Evolutionary conservation across 805 yeast genomes (phyloP).

Genomic region (Schwanniomyces pseudopolymorphus): DNA sequence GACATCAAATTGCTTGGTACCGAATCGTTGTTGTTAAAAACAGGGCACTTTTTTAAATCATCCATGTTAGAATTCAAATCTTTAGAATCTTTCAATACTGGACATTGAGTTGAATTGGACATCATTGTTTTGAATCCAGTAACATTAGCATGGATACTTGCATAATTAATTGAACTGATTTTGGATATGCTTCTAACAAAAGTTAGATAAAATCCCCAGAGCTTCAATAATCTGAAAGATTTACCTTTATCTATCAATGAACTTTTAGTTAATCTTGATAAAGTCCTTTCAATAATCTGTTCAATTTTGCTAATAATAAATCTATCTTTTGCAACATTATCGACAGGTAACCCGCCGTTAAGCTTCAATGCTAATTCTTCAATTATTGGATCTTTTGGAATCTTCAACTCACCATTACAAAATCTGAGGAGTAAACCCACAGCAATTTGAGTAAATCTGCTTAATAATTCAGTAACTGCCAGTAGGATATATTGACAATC

Average conservation of each 20-base stretch:
- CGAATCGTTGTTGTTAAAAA: conserved; percentile 17
- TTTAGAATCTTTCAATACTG: conserved; percentile 4
- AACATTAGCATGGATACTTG: conserved; percentile 31
- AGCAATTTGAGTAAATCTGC: conserved; percentile 29
- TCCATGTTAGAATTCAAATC: not conserved
- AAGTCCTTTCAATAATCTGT: conserved; percentile 11
- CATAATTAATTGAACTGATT: conserved; percentile 27
- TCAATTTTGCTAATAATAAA: conserved; percentile 7
- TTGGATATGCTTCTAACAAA: conserved; percentile 31
- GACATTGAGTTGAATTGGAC: conserved; percentile 8
- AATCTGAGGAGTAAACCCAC: conserved; percentile 33
- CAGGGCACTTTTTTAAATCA: conserved; percentile 16
- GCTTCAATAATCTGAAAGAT: conserved; percentile 21
- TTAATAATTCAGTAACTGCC: conserved; percentile 27
- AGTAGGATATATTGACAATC: conserved; percentile 19
- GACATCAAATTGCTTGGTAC: conserved; percentile 14
- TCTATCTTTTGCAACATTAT: not conserved
- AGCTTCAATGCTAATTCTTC: conserved; percentile 4
- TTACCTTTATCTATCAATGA: conserved; percentile 13
- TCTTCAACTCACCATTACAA: conserved; percentile 7
- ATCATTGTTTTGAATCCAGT: conserved; percentile 19
- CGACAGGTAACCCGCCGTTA: not conserved
- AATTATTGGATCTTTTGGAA: conserved; percentile 5
- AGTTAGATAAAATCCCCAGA: conserved; percentile 42
- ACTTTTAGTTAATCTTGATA: conserved; percentile 9